Conservation (phyloP, 2,329 filamentous ascomycete species). For the Fusarium multiceps region DNA sequence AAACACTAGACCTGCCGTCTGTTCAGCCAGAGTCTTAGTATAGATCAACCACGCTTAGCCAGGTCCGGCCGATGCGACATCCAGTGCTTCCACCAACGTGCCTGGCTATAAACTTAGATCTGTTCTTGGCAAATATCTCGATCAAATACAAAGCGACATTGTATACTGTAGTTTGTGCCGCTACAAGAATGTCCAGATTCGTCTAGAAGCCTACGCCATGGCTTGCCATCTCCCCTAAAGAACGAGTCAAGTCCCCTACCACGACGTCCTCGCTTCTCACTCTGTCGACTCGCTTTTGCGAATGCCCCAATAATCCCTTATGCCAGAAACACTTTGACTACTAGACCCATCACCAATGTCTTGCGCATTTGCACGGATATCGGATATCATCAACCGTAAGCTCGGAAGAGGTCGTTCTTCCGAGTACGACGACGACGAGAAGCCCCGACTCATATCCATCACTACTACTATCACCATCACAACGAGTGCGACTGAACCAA, state of each 20-base stretch:
- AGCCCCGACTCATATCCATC: constrained; percentile 30
- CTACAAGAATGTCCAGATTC: neutral
- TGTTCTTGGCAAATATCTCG: neutral
- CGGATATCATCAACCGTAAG: constrained; percentile 36
- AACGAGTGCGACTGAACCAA: constrained; percentile 17
- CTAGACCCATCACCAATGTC: constrained; percentile 17
- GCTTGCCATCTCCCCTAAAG: constrained; percentile 16
- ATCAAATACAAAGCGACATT: neutral
- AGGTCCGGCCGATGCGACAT: constrained; percentile 10
- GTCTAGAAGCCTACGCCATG: constrained; percentile 8
- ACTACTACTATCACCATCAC: constrained; percentile 35
- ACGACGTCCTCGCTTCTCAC: neutral
- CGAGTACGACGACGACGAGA: constrained; percentile 25
- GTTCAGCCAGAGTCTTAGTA: neutral
- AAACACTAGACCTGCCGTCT: neutral
- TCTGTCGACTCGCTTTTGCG: neutral
- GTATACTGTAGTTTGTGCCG: neutral
- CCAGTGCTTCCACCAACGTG: constrained; percentile 2
- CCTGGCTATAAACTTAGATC: neutral
- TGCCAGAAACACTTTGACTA: constrained; percentile 4
- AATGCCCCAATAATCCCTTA: neutral
- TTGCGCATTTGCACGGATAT: constrained; percentile 35
- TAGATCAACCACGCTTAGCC: constrained; percentile 13
- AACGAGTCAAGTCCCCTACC: neutral
- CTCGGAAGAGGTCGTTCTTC: constrained; percentile 31